A percentile compares a stretch with the other conserved stretches of the same genome.
Evolutionary conservation across 1,139 yeast genomes (phyloP).

Genomic region (Eremothecium gossypii): DNA sequence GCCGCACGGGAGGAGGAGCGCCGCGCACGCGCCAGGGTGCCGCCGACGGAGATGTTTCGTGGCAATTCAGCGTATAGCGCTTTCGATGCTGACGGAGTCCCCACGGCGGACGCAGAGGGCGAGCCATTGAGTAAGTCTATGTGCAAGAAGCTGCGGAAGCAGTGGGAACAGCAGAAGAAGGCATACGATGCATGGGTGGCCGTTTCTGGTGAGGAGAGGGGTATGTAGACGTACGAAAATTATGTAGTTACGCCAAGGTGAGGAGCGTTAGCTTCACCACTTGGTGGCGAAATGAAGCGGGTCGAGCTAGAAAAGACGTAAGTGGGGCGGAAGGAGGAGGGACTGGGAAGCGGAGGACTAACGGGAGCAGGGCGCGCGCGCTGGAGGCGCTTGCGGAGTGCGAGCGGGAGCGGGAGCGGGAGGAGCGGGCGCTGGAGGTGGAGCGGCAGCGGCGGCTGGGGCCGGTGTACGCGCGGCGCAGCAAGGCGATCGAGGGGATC

Average conservation of each 20-base stretch:
- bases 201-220: too few relatives aligned
- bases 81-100: conserved; percentile 84
- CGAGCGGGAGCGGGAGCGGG: conserved; percentile 46
- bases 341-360: neutral
- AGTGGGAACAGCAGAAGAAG: conserved; percentile 71
- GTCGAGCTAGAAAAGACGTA: conserved; percentile 1
- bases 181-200: conserved; percentile 47
- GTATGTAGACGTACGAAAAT: too few relatives aligned
- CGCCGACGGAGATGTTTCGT: conserved; percentile 68
- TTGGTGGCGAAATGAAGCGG: neutral
- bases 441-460: conserved; percentile 42
- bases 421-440: conserved; percentile 47
- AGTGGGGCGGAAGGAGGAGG: neutral
- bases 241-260: neutral
- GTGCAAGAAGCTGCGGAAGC: conserved; percentile 71
- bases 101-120: conserved; percentile 67
- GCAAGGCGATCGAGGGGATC: conserved; percentile 37
- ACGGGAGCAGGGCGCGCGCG: conserved; percentile 17
- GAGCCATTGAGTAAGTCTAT: conserved; percentile 84
- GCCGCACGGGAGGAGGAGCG: conserved; percentile 60
- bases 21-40: conserved; percentile 55
- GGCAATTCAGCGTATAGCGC: conserved; percentile 44
- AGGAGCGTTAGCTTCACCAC: neutral
- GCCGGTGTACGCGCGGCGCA: conserved; percentile 42
- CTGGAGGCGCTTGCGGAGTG: conserved; percentile 41